Evolutionary conservation across 1,284 basidiomycete genomes (phyloP).

Genomic region (Acaromyces ingoldii): DNA sequence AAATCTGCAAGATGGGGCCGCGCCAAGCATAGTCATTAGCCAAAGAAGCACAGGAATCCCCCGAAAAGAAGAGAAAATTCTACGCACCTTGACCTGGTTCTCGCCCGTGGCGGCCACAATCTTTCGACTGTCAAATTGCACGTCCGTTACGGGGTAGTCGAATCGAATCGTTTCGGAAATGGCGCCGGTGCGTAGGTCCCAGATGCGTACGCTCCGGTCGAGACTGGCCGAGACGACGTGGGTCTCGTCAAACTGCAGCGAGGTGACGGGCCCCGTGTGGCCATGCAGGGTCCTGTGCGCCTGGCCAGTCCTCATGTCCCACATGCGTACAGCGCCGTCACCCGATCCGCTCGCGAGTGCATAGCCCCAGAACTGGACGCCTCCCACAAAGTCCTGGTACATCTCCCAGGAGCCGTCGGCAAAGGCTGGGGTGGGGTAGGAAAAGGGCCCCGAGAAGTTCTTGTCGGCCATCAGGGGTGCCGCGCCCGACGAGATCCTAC

Average conservation of each 20-base stretch:
- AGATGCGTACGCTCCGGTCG: slow-evolving; percentile 59
- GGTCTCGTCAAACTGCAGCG: slow-evolving; percentile 92
- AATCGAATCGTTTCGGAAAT: slow-evolving; percentile 84
- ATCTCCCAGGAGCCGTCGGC: slow-evolving; percentile 85
- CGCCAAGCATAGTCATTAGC: no score
- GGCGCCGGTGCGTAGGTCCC: slow-evolving; percentile 89
- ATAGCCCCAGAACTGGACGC: slow-evolving; percentile 97
- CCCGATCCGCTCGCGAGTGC: slow-evolving; percentile 93
- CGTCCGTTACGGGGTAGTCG: slow-evolving; percentile 80
- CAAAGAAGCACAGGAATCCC: background rate
- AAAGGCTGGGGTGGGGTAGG: slow-evolving; percentile 72
- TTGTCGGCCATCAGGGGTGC: slow-evolving; percentile 1
- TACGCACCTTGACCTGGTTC: slow-evolving; percentile 75
- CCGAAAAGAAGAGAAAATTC: slow-evolving; percentile 9
- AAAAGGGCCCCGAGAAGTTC: slow-evolving; percentile 56
- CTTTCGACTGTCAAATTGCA: slow-evolving; percentile 92
- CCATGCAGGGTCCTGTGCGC: slow-evolving; percentile 87
- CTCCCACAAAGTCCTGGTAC: slow-evolving; percentile 96
- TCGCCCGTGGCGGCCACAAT: slow-evolving; percentile 89
- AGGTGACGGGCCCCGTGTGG: slow-evolving; percentile 89
- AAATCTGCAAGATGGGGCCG: slow-evolving; percentile 61
- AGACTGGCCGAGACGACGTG: slow-evolving; percentile 86
- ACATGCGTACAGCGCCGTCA: slow-evolving; percentile 95
- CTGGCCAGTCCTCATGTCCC: slow-evolving; percentile 99
- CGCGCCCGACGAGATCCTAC: background rate